These are phyloP conservation scores for Breviolum minutum DNA, from an alignment of 73 alveolate genomes.

Conservation along the genomic window DNA sequence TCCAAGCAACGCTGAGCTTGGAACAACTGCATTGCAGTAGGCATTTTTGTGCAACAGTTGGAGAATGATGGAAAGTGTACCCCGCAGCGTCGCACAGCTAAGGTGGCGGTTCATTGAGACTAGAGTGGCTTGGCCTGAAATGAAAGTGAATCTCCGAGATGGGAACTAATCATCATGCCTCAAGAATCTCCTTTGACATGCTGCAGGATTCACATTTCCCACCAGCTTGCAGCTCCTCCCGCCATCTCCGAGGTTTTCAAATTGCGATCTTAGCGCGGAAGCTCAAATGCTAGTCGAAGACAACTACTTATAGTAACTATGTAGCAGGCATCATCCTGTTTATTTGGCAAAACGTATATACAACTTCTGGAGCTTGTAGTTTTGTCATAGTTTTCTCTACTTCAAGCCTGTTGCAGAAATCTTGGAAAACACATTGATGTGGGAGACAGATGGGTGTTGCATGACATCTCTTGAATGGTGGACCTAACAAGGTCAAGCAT, in stretches of 20 bases:
- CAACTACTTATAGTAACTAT: too few relatives aligned
- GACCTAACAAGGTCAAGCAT: neutral
- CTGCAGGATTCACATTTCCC: too few relatives aligned
- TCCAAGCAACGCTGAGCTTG: neutral
- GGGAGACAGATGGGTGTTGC: neutral
- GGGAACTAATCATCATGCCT: too few relatives aligned
- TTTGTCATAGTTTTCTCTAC: neutral
- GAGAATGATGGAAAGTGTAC: too few relatives aligned
- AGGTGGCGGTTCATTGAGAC: slow-evolving; percentile 13
- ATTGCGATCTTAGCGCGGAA: neutral
- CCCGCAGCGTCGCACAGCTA: neutral
- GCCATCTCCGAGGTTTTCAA: neutral
- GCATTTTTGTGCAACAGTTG: too few relatives aligned
- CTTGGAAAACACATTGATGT: too few relatives aligned
- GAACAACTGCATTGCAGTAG: too few relatives aligned
- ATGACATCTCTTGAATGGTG: neutral
- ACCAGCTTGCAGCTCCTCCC: too few relatives aligned
- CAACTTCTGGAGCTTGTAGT: neutral
- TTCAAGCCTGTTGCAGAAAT: neutral
- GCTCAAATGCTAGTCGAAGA: neutral
- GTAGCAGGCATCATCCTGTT: neutral
- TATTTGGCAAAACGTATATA: neutral
- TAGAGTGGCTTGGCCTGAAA: neutral
- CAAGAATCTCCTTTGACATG: too few relatives aligned
- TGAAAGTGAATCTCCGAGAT: too few relatives aligned